Percentiles rank a stretch among this genome's conserved stretches.
Evolutionary conservation across 1,284 basidiomycete genomes (phyloP).

Genomic region (Kwoniella shivajii): DNA sequence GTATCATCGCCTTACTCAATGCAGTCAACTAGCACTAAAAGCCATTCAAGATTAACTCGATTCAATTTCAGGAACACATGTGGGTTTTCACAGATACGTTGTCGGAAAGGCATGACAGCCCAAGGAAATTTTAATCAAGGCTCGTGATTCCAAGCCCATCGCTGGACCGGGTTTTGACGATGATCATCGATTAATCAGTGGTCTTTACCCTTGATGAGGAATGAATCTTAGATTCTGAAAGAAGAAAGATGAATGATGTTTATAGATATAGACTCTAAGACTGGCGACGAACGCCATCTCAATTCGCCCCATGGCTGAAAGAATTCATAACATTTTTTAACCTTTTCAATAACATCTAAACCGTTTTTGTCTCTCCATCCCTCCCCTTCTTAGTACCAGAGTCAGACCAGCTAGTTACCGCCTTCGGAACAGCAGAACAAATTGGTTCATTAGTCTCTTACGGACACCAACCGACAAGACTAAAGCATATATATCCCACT

Average conservation of each 20-base stretch:
- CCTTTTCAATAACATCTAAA: neutral
- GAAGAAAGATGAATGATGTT: neutral
- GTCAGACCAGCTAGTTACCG: conserved; percentile 5
- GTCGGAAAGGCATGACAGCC: neutral
- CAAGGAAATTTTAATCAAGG: conserved; percentile 1
- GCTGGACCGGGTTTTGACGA: neutral
- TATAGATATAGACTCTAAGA: conserved; percentile 2
- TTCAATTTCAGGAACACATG: conserved; percentile 1
- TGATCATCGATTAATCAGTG: neutral
- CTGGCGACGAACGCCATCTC: conserved; percentile 15
- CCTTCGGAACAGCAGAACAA: conserved; percentile 14
- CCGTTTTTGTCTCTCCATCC: conserved; percentile 2
- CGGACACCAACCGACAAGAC: neutral
- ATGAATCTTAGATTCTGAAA: conserved; percentile 3
- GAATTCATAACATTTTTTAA: neutral
- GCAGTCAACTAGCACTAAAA: neutral
- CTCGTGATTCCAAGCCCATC: conserved; percentile 11
- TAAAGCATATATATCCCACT: conserved; percentile 8
- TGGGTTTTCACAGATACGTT: neutral
- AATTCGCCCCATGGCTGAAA: conserved; percentile 10
- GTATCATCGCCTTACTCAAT: conserved; percentile 6
- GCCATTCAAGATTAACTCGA: neutral
- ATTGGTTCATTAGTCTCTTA: neutral
- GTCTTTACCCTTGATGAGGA: neutral
- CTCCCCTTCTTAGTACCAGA: neutral